phyloP scores from a whole-genome alignment of 768 basidiomycete species.

The Gautieria morchelliformis region DNA sequence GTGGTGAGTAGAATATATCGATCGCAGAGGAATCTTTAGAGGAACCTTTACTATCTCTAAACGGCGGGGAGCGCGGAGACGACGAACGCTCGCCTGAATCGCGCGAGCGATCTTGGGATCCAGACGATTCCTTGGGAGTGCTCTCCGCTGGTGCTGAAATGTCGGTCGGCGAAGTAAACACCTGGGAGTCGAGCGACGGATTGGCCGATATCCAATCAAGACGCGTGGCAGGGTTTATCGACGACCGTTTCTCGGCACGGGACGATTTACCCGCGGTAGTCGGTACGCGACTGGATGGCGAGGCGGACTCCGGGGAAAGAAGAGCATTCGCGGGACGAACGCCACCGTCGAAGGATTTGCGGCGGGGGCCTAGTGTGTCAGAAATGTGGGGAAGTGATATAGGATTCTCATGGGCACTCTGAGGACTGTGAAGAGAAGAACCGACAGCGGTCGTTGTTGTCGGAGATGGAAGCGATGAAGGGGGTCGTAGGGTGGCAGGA shows the following conservation, averaged over 20 bases:
- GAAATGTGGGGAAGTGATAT: neutral
- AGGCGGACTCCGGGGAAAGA: constrained; percentile 13
- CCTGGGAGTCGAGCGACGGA: constrained; percentile 10
- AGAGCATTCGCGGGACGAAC: constrained; percentile 30
- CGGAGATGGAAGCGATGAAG: neutral
- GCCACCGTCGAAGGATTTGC: constrained; percentile 37
- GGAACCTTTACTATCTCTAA: constrained; percentile 21
- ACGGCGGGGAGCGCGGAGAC: constrained; percentile 28
- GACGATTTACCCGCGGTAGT: constrained; percentile 20
- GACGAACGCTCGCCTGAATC: constrained; percentile 26
- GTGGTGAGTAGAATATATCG: constrained; percentile 29
- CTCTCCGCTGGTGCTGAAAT: constrained; percentile 9
- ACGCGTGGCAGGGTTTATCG: constrained; percentile 43
- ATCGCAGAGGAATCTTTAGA: constrained; percentile 31
- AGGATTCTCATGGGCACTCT: neutral
- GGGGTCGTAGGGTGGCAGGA: neutral
- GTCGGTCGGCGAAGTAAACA: constrained; percentile 19
- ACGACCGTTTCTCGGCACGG: constrained; percentile 38
- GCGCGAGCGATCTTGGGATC: constrained; percentile 17
- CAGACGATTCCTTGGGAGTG: constrained; percentile 17
- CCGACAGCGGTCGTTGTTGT: neutral
- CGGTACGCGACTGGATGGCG: neutral
- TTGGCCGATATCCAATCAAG: constrained; percentile 18
- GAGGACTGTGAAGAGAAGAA: neutral
- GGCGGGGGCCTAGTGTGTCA: constrained; percentile 4